phyloP scores from a whole-genome alignment of 2,329 filamentous ascomycete species.

The Stemphylium beticola region DNA sequence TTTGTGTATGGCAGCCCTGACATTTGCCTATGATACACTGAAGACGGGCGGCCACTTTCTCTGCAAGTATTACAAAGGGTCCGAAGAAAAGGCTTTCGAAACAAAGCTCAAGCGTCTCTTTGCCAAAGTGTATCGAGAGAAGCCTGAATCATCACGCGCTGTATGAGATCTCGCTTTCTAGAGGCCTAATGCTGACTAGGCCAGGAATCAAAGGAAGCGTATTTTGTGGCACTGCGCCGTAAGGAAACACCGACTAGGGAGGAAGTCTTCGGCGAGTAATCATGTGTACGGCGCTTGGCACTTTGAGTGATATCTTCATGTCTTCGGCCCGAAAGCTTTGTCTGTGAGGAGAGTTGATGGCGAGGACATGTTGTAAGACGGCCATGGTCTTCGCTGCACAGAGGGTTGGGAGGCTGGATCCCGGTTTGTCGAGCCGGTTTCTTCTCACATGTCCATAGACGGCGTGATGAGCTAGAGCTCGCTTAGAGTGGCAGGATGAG shows the following conservation, averaged over 20 bases:
- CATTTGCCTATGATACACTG: constrained; percentile 85
- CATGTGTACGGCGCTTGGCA: neutral
- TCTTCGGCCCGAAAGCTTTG: constrained; percentile 8
- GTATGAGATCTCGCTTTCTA: constrained; percentile 55
- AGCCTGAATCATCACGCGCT: constrained; percentile 87
- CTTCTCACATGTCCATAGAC: constrained; percentile 19
- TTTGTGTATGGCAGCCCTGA: constrained; percentile 82
- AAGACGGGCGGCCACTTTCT: constrained; percentile 85
- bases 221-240: constrained; percentile 79
- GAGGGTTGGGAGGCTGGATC: constrained; percentile 18
- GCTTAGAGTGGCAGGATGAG: constrained; percentile 20
- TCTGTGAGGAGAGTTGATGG: neutral
- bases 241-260: constrained; percentile 60
- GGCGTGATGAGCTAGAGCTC: constrained; percentile 23
- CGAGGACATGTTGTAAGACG: neutral
- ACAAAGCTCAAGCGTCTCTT: constrained; percentile 77
- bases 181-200: constrained; percentile 10
- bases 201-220: constrained; percentile 83
- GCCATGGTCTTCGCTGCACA: neutral
- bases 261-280: constrained; percentile 51
- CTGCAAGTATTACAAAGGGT: constrained; percentile 96
- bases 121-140: constrained; percentile 79
- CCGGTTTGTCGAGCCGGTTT: constrained; percentile 2
- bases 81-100: constrained; percentile 83
- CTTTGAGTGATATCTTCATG: neutral